Conservation (phyloP, 2,329 filamentous ascomycete genomes). For the Aspergillus piperis region DNA sequence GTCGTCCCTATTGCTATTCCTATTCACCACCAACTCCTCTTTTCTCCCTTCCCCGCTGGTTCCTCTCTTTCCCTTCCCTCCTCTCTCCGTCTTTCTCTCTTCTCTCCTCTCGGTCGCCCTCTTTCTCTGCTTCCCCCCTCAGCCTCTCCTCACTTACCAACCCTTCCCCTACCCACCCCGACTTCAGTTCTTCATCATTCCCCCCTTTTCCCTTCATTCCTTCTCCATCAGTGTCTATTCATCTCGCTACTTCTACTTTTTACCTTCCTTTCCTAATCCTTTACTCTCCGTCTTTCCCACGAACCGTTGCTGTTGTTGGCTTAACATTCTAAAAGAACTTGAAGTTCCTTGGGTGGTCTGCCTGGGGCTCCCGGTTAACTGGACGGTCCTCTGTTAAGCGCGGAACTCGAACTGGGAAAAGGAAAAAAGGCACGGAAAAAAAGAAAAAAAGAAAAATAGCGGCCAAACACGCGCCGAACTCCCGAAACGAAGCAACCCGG, state of each 20-base stretch:
- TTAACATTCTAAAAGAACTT: constrained; percentile 1
- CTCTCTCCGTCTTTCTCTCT: constrained; percentile 14
- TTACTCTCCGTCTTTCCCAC: constrained; percentile 11
- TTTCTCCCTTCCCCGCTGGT: not conserved
- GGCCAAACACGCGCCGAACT: constrained; percentile 24
- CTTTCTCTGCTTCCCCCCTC: constrained; percentile 20
- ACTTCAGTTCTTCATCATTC: constrained; percentile 32
- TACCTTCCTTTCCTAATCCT: constrained; percentile 13
- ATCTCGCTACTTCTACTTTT: constrained; percentile 1
- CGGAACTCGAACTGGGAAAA: not conserved
- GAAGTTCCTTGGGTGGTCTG: constrained; percentile 11
- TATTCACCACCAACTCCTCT: not conserved
- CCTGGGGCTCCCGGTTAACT: constrained; percentile 5
- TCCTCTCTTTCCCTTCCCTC: constrained; percentile 4
- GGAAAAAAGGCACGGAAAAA: constrained; percentile 18
- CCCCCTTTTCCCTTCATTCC: constrained; percentile 6
- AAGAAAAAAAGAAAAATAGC: constrained; percentile 13
- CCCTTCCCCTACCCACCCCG: constrained; percentile 16
- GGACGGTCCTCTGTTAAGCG: constrained; percentile 4
- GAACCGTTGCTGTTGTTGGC: not conserved
- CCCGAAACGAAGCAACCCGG: constrained; percentile 19
- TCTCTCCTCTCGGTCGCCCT: constrained; percentile 21
- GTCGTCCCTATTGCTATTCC: constrained; percentile 6
- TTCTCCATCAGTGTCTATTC: constrained; percentile 8
- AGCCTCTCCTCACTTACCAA: constrained; percentile 23